phyloP scores from a whole-genome alignment of 176 grass and related monocot species.

The Pharus latifolius region DNA sequence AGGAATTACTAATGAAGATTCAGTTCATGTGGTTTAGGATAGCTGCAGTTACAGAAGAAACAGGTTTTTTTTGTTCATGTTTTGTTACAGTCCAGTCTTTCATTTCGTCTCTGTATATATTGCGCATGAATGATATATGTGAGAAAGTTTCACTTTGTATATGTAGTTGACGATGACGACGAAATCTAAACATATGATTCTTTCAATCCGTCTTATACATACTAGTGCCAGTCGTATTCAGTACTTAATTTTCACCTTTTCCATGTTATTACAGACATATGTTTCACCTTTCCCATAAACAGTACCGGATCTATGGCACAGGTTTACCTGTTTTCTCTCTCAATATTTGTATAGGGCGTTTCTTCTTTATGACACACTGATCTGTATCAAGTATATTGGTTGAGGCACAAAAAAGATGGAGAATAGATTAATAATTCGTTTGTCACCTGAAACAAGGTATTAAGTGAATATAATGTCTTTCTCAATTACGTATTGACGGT shows the following conservation, averaged over 20 bases:
- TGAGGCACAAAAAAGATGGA: too few species aligned
- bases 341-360: too few species aligned
- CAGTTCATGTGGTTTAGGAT: conserved; percentile 27
- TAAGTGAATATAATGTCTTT: too few species aligned
- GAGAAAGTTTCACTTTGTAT: conserved; percentile 23
- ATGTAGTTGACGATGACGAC: conserved; percentile 45
- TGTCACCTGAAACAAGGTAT: too few species aligned
- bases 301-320: too few species aligned
- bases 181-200: conserved; percentile 22
- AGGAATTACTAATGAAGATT: conserved; percentile 21
- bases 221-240: neutral
- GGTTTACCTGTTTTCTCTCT: too few species aligned
- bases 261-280: conserved; percentile 12
- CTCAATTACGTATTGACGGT: too few species aligned
- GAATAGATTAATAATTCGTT: too few species aligned
- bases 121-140: conserved; percentile 8
- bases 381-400: too few species aligned
- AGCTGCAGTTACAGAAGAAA: conserved; percentile 32
- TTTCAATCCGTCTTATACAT: neutral
- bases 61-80: neutral
- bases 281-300: too few species aligned
- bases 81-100: neutral
- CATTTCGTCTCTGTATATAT: conserved; percentile 20
- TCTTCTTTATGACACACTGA: too few species aligned
- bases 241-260: conserved; percentile 8